Conservation (phyloP, 257 asterid species). For the Primulina tabacum region DNA sequence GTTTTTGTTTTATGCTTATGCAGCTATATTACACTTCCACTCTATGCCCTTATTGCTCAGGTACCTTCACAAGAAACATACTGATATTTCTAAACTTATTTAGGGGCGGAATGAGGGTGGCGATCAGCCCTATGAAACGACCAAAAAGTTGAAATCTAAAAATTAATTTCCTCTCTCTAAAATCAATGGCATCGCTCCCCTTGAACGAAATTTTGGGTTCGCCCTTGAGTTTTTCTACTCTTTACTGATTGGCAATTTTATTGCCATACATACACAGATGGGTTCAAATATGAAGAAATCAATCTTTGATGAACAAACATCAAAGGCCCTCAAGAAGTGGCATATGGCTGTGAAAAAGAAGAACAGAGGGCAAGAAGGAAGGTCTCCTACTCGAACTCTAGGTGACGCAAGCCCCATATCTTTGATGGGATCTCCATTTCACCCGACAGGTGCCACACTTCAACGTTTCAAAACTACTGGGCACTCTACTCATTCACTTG, state of each 20-base stretch:
- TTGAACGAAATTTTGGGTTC: neutral
- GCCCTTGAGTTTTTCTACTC: neutral
- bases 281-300: constrained; percentile 84
- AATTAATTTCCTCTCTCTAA: neutral
- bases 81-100: neutral
- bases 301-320: constrained; percentile 87
- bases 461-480: constrained; percentile 71
- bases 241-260: neutral
- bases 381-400: constrained; percentile 48
- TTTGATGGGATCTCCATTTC: constrained; percentile 60
- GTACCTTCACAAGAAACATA: constrained; percentile 28
- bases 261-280: constrained; percentile 48
- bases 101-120: neutral
- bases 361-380: constrained; percentile 42
- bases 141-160: neutral
- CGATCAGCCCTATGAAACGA: neutral
- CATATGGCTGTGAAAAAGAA: constrained; percentile 83
- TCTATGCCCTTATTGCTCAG: constrained; percentile 83
- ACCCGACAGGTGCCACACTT: constrained; percentile 47
- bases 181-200: neutral
- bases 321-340: constrained; percentile 90
- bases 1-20: constrained; percentile 60
- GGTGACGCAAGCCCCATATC: constrained; percentile 68
- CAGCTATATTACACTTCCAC: constrained; percentile 92
- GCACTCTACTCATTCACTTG: constrained; percentile 41